Evolutionary conservation across 2,329 filamentous ascomycete genomes (phyloP).

Genomic region (Monosporascus sp.): DNA sequence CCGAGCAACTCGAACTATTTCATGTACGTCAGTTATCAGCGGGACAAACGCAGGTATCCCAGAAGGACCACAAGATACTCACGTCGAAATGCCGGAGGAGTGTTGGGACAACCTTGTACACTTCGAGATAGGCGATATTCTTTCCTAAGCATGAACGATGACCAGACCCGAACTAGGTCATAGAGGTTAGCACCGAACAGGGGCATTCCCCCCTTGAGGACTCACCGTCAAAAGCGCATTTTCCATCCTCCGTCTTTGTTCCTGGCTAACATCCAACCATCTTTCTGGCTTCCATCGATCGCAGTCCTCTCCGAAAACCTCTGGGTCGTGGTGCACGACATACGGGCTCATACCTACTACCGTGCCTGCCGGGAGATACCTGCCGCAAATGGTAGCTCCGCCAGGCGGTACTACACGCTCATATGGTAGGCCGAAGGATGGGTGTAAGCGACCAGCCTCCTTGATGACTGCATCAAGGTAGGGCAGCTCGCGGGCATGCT

Average conservation of each 20-base stretch:
- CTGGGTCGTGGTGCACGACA: constrained; percentile 52
- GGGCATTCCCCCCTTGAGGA: no score
- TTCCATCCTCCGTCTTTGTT: constrained; percentile 3
- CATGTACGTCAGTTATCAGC: background rate
- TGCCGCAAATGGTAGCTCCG: constrained; percentile 45
- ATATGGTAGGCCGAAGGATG: constrained; percentile 52
- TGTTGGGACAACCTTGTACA: constrained; percentile 15
- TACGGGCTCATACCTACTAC: constrained; percentile 57
- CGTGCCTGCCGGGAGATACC: constrained; percentile 50
- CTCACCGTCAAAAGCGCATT: constrained; percentile 4
- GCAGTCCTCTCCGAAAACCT: constrained; percentile 52
- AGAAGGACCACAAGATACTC: background rate
- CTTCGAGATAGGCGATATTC: constrained; percentile 16
- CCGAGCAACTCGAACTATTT: background rate
- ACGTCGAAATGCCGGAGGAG: constrained; percentile 5
- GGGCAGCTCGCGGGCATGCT: constrained; percentile 30
- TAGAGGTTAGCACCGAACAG: background rate
- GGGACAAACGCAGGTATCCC: background rate
- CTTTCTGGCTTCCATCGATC: constrained; percentile 53
- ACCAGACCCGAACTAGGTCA: constrained; percentile 5
- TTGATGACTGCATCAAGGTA: constrained; percentile 62
- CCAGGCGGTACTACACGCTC: constrained; percentile 54
- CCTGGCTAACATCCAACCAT: constrained; percentile 32
- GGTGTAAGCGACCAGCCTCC: constrained; percentile 59
- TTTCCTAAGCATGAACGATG: constrained; percentile 16